Percentiles rank a stretch among this genome's conserved stretches.
These are phyloP conservation scores for Colletotrichum sp. DNA, from an alignment of 2,329 filamentous ascomycete species.

Conservation along the genomic window DNA sequence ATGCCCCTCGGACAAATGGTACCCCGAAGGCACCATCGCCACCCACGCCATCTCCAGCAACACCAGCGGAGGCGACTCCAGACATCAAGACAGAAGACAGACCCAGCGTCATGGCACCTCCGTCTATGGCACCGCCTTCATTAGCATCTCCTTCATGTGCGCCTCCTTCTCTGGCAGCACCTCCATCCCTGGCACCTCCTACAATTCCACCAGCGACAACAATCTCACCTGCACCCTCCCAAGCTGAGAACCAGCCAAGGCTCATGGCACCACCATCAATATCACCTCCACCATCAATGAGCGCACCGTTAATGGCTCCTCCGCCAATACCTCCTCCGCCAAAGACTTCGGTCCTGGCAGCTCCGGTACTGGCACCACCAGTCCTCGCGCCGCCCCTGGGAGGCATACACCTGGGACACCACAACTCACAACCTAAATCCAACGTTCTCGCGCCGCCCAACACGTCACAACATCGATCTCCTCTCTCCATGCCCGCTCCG, in stretches of 20 bases:
- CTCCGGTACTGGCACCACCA: conserved; percentile 40
- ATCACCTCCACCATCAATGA: conserved; percentile 1
- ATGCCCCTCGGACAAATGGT: not conserved
- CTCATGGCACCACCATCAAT: conserved; percentile 19
- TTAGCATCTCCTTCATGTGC: not conserved
- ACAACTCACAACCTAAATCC: conserved; percentile 41
- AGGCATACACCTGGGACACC: conserved; percentile 28
- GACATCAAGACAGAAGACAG: conserved; percentile 9
- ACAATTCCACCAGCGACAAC: conserved; percentile 13
- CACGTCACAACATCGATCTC: conserved; percentile 40
- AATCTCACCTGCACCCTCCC: conserved; percentile 25
- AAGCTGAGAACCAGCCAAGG: conserved; percentile 26
- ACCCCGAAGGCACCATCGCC: not conserved
- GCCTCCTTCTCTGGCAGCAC: not conserved
- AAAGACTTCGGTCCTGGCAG: conserved; percentile 35
- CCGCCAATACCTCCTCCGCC: conserved; percentile 6
- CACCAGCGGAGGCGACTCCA: not conserved
- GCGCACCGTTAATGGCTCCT: not conserved
- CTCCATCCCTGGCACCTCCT: not conserved
- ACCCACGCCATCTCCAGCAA: not conserved
- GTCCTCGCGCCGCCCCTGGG: conserved; percentile 40
- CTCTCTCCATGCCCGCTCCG: conserved; percentile 36
- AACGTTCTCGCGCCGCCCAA: conserved; percentile 52
- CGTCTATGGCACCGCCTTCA: not conserved
- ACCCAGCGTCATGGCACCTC: conserved; percentile 1